phyloP scores from a whole-genome alignment of 148 eudicot species.

The Drosera capensis region DNA sequence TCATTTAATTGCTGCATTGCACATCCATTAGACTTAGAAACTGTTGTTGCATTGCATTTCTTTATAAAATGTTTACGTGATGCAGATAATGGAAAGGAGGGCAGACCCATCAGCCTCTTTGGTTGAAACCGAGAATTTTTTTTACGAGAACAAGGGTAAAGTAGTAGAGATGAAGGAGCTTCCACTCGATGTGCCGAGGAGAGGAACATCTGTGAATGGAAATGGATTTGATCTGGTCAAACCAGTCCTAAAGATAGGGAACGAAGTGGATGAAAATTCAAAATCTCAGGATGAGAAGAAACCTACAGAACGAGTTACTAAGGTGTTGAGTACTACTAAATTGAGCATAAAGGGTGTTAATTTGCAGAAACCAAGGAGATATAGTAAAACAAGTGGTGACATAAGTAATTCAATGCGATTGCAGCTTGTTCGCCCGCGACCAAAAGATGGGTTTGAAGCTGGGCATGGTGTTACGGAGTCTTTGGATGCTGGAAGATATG shows the following conservation, averaged over 20 bases:
- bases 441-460: neutral
- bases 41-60: neutral
- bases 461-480: neutral
- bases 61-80: slow-evolving; percentile 3
- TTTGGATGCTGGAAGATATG: neutral
- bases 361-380: slow-evolving; percentile 59
- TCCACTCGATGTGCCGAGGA: slow-evolving; percentile 52
- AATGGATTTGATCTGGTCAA: slow-evolving; percentile 55
- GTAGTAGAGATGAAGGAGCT: slow-evolving; percentile 50
- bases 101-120: slow-evolving; percentile 54
- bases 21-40: neutral
- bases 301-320: slow-evolving; percentile 16
- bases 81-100: slow-evolving; percentile 76
- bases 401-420: too few species aligned
- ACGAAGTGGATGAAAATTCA: slow-evolving; percentile 33
- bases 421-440: too few species aligned
- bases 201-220: slow-evolving; percentile 18
- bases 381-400: slow-evolving; percentile 34
- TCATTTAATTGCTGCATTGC: neutral
- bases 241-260: slow-evolving; percentile 65
- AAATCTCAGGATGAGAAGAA: slow-evolving; percentile 20
- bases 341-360: slow-evolving; percentile 57
- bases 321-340: slow-evolving; percentile 4
- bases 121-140: slow-evolving; percentile 66
- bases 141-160: slow-evolving; percentile 63